phyloP scores from a whole-genome alignment of 257 asterid genomes.

The Linderniella brevidens region DNA sequence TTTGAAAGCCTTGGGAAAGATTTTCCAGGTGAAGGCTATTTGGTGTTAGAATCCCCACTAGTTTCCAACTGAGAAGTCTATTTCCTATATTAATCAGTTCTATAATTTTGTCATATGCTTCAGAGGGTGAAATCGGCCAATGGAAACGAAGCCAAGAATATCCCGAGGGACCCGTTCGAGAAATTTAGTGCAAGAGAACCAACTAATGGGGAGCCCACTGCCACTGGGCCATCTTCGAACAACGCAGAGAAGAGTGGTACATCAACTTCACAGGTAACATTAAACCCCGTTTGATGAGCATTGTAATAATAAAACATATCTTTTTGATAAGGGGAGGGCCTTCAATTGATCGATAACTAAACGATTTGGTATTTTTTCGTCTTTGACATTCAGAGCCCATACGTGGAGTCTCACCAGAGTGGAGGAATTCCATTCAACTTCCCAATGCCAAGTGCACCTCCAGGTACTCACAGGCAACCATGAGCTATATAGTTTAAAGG shows the following conservation, averaged over 20 bases:
- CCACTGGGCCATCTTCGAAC: conserved; percentile 34
- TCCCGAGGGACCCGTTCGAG: conserved; percentile 19
- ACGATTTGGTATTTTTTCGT: neutral
- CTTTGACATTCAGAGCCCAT: conserved; percentile 49
- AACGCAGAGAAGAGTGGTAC: conserved; percentile 18
- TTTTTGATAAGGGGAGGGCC: neutral
- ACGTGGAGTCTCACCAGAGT: conserved; percentile 77
- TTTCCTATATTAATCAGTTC: conserved; percentile 5
- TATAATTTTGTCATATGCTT: conserved; percentile 10
- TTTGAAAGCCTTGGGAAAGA: conserved; percentile 82
- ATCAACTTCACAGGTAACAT: conserved; percentile 33
- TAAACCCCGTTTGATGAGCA: neutral
- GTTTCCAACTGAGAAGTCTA: neutral
- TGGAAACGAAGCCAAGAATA: conserved; percentile 31
- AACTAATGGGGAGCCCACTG: conserved; percentile 19
- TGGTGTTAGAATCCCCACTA: conserved; percentile 7
- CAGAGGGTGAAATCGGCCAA: conserved; percentile 64
- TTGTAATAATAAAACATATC: neutral
- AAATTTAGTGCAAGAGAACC: conserved; percentile 41
- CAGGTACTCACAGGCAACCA: conserved; percentile 56
- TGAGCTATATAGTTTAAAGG: conserved; percentile 14
- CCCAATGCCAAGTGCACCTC: conserved; percentile 94
- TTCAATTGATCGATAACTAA: neutral
- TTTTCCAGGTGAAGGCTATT: conserved; percentile 45
- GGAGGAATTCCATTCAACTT: conserved; percentile 33